phyloP scores from a whole-genome alignment of 176 grass and related monocot species.

The Avena sativa region DNA sequence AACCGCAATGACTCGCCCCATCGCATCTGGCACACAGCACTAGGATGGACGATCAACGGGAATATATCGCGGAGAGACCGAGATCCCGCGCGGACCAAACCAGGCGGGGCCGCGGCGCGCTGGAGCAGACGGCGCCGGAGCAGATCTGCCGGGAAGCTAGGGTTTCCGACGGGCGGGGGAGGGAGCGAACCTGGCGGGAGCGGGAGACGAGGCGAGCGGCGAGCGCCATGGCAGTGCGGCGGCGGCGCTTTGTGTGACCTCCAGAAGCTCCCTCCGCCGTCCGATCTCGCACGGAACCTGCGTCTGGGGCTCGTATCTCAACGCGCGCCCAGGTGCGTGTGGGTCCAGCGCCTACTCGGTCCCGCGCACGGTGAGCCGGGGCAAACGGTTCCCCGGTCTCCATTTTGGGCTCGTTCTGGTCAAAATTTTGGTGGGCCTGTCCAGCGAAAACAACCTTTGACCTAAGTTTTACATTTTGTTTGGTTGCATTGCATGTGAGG shows the following conservation, averaged over 20 bases:
- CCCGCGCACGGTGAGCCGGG: neutral
- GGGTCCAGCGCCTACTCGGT: neutral
- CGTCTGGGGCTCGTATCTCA: conserved; percentile 15
- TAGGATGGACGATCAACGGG: neutral
- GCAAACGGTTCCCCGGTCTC: too few species aligned
- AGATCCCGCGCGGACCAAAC: neutral
- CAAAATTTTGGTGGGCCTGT: too few species aligned
- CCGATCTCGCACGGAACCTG: conserved; percentile 1
- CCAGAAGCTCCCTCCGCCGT: conserved; percentile 21
- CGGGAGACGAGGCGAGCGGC: conserved; percentile 76
- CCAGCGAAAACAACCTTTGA: too few species aligned
- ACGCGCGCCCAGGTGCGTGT: neutral
- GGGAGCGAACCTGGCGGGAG: conserved; percentile 68
- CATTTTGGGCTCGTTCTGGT: too few species aligned
- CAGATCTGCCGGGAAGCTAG: conserved; percentile 45
- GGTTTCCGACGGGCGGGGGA: neutral
- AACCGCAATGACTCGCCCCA: neutral
- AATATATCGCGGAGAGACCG: neutral
- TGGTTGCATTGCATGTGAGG: too few species aligned
- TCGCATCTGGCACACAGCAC: neutral
- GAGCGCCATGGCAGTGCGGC: conserved; percentile 73
- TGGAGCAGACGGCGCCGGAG: neutral
- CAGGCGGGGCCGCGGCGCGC: neutral
- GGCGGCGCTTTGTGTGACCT: conserved; percentile 40
- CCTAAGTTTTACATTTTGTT: too few species aligned